Evolutionary conservation across 176 grass and related monocot genomes (phyloP).

Genomic region (Carex littledalei): DNA sequence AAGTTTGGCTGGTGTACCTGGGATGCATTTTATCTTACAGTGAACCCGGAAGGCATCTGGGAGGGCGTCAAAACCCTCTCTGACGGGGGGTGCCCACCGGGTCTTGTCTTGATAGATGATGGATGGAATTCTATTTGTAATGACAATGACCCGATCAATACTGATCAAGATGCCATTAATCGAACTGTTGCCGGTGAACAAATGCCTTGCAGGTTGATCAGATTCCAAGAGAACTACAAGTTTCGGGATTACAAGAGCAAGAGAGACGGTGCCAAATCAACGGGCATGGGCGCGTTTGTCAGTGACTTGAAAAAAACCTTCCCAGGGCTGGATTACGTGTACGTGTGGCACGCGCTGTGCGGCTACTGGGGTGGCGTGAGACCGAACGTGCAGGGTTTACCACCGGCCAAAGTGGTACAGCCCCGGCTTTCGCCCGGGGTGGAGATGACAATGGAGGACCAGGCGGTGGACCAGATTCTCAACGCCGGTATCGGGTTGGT

Average conservation of each 20-base stretch:
- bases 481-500: conserved; percentile 74
- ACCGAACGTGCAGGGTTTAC: conserved; percentile 38
- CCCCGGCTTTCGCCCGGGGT: conserved; percentile 58
- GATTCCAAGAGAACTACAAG: conserved; percentile 91
- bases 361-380: conserved; percentile 94
- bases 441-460: conserved; percentile 75
- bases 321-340: conserved; percentile 71
- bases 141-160: conserved; percentile 52
- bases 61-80: conserved; percentile 65
- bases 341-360: conserved; percentile 90
- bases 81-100: conserved; percentile 82
- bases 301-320: conserved; percentile 62
- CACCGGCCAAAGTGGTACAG: conserved; percentile 37
- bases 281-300: conserved; percentile 69
- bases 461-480: conserved; percentile 86
- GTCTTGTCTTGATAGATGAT: conserved; percentile 85
- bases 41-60: conserved; percentile 67
- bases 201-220: conserved; percentile 90
- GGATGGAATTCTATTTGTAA: conserved; percentile 96
- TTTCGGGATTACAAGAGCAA: conserved; percentile 64
- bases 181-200: conserved; percentile 80
- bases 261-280: background rate
- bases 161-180: conserved; percentile 57
- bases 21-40: conserved; percentile 94
- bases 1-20: conserved; percentile 99